Conservation (phyloP, 208 protist species). For the Trichomonas vaginalis region DNA sequence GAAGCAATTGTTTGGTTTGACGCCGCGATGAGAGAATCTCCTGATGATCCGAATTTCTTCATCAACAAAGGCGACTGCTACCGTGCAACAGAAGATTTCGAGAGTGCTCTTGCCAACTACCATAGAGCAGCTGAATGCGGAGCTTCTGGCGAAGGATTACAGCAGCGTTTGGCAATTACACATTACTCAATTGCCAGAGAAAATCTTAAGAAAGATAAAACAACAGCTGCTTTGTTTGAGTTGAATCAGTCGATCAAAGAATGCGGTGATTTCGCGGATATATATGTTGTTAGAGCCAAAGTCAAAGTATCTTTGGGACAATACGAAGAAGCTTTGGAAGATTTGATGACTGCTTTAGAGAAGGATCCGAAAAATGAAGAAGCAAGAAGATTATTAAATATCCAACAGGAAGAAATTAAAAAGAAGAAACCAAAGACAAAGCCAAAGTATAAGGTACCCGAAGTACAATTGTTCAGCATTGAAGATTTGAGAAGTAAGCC, state of each 20-base stretch:
- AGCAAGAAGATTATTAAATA: neutral
- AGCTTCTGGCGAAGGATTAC: neutral
- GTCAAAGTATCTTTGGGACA: neutral
- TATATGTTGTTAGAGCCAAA: neutral
- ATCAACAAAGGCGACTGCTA: slow-evolving; percentile 1
- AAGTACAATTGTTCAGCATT: neutral
- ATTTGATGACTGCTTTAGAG: neutral
- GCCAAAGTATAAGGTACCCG: neutral
- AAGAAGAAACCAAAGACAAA: neutral
- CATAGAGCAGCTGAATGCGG: neutral
- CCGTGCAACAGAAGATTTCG: neutral
- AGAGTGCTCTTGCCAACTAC: neutral
- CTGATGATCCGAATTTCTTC: slow-evolving; percentile 4
- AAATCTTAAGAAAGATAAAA: neutral
- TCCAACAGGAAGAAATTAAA: neutral
- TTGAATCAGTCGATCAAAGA: neutral
- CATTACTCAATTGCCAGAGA: neutral
- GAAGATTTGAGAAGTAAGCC: neutral
- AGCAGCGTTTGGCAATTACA: neutral
- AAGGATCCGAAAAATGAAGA: neutral
- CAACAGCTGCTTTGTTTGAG: neutral
- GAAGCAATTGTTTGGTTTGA: slow-evolving; percentile 3
- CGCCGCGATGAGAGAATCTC: neutral
- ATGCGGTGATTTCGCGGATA: neutral
- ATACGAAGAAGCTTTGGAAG: neutral